phyloP scores from a whole-genome alignment of 1,284 basidiomycete species.

The Ceratobasidium sp. region DNA sequence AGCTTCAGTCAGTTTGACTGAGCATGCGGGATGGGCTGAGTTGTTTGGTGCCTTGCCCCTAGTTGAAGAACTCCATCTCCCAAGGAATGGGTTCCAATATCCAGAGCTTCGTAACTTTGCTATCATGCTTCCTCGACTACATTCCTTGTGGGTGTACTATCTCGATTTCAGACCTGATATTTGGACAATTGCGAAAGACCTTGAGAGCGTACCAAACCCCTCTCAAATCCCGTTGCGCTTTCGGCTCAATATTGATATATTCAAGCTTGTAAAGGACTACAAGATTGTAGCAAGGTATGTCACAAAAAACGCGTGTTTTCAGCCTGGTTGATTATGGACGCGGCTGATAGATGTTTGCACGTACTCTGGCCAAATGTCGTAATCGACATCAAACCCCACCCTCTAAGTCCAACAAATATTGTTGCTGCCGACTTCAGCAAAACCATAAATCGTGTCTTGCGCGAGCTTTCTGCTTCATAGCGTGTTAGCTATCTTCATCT shows the following conservation, averaged over 20 bases:
- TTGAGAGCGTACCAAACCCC: background rate
- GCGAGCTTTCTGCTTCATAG: background rate
- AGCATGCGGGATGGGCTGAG: background rate
- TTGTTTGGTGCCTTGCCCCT: background rate
- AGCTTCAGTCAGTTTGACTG: background rate
- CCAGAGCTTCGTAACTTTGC: background rate
- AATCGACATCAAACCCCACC: background rate
- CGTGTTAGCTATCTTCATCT: no score
- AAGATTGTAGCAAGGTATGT: background rate
- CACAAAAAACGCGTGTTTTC: background rate
- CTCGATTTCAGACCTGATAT: no score
- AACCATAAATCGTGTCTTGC: background rate
- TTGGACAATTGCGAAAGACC: no score
- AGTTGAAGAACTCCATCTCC: background rate
- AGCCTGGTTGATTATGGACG: background rate
- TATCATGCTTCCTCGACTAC: background rate
- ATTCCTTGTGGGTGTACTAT: background rate
- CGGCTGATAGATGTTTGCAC: background rate
- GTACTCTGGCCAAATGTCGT: conserved; percentile 1
- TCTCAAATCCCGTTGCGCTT: background rate
- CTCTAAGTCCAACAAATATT: background rate
- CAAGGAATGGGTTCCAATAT: background rate
- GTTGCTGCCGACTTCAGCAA: background rate
- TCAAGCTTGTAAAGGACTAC: background rate
- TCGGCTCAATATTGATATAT: background rate